A percentile compares a stretch with the other conserved stretches of the same genome.
These are phyloP conservation scores for Starmerella bombi DNA, from an alignment of 805 yeast species.

Conservation along the genomic window DNA sequence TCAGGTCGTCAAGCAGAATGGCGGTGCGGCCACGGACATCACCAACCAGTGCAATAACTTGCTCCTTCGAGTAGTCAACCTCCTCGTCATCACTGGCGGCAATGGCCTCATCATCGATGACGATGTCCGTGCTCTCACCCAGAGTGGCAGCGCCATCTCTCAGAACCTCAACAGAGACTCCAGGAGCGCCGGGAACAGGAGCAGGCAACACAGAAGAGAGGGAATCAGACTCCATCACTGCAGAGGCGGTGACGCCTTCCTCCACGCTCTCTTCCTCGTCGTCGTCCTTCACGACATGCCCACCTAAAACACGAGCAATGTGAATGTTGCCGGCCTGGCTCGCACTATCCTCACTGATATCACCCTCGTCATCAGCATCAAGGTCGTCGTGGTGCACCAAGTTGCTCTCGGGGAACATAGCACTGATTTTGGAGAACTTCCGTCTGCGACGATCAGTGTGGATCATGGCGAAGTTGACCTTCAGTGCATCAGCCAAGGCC, in stretches of 20 bases:
- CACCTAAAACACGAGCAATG: conserved; percentile 90
- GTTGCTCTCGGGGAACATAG: conserved; percentile 20
- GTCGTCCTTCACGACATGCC: conserved; percentile 63
- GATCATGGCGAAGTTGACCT: conserved; percentile 96
- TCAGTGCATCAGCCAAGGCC: conserved; percentile 89
- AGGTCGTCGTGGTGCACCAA: conserved; percentile 17
- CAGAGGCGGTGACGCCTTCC: too few relatives aligned
- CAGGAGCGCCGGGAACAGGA: too few relatives aligned
- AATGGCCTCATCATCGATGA: conserved; percentile 8
- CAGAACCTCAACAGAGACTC: conserved; percentile 35
- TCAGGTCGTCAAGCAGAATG: conserved; percentile 90
- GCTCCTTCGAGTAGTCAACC: conserved; percentile 61
- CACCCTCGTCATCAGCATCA: conserved; percentile 13
- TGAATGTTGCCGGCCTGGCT: conserved; percentile 40
- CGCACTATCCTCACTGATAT: conserved; percentile 9
- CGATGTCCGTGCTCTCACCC: conserved; percentile 4
- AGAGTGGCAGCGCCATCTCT: conserved; percentile 78
- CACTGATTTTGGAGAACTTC: conserved; percentile 37
- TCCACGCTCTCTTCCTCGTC: conserved; percentile 2
- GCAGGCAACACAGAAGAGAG: too few relatives aligned
- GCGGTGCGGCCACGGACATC: conserved; percentile 88
- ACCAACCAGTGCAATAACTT: conserved; percentile 90
- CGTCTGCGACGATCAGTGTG: conserved; percentile 94
- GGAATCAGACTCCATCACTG: too few relatives aligned
- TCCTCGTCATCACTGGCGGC: conserved; percentile 41